Percentiles rank a stretch among this genome's conserved stretches.
These are phyloP conservation scores for Boletus rubropictus DNA, from an alignment of 768 basidiomycete species.

Conservation along the genomic window DNA sequence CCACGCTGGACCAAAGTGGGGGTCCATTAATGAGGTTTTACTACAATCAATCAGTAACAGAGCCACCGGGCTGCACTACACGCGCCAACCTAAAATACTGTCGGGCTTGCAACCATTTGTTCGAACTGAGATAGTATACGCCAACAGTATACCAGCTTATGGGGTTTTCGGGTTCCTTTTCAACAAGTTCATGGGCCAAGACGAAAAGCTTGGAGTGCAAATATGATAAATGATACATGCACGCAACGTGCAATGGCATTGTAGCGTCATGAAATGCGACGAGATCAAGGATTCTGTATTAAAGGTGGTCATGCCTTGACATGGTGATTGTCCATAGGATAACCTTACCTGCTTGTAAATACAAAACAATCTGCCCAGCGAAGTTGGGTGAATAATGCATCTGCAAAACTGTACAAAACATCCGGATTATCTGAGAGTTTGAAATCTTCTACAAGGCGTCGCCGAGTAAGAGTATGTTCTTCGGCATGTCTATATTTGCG, in stretches of 20 bases:
- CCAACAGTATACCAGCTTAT: slow-evolving; percentile 99
- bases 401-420: slow-evolving; percentile 84
- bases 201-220: slow-evolving; percentile 92
- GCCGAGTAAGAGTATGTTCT: slow-evolving; percentile 77
- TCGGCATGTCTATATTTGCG: slow-evolving; percentile 82
- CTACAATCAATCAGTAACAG: slow-evolving; percentile 35
- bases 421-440: slow-evolving; percentile 88
- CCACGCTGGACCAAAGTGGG: slow-evolving; percentile 95
- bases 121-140: slow-evolving; percentile 86
- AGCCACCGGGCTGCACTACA: background rate
- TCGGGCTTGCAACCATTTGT: slow-evolving; percentile 86
- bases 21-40: slow-evolving; percentile 96
- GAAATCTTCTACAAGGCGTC: slow-evolving; percentile 77
- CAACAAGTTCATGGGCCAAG: slow-evolving; percentile 92
- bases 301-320: background rate
- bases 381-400: slow-evolving; percentile 81
- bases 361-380: slow-evolving; percentile 93
- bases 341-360: slow-evolving; percentile 68
- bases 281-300: slow-evolving; percentile 69
- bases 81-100: slow-evolving; percentile 85
- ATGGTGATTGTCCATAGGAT: background rate
- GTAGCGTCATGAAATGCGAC: slow-evolving; percentile 85
- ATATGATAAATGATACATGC: slow-evolving; percentile 94
- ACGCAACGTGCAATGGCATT: slow-evolving; percentile 91
- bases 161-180: slow-evolving; percentile 87